phyloP scores from a whole-genome alignment of 2,329 filamentous ascomycete genomes.

The Ascochyta viciae-villosae region DNA sequence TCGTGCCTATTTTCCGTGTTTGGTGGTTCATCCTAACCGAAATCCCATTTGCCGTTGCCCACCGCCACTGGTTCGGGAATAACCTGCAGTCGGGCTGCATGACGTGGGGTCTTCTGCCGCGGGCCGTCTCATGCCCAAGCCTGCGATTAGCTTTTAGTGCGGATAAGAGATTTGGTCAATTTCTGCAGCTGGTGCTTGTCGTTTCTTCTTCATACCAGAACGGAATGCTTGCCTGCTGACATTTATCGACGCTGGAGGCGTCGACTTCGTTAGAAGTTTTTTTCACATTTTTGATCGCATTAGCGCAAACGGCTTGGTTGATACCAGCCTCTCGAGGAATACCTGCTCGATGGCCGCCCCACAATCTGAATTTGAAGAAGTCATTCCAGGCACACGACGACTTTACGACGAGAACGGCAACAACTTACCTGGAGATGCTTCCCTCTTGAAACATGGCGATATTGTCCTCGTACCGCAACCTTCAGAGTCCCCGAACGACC shows the following conservation, averaged over 20 bases:
- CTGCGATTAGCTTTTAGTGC: slow-evolving; percentile 13
- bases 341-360: slow-evolving; percentile 12
- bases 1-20: slow-evolving; percentile 2
- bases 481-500: slow-evolving; percentile 56
- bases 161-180: slow-evolving; percentile 19
- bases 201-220: slow-evolving; percentile 8
- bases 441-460: slow-evolving; percentile 34
- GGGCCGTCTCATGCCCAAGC: slow-evolving; percentile 13
- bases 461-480: slow-evolving; percentile 62
- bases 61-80: slow-evolving; percentile 1
- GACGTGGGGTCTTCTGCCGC: slow-evolving; percentile 10
- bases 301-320: slow-evolving; percentile 12
- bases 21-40: neutral
- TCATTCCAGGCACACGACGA: slow-evolving; percentile 28
- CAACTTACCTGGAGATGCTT: slow-evolving; percentile 40
- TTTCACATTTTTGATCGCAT: slow-evolving; percentile 14
- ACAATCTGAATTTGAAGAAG: slow-evolving; percentile 22
- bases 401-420: slow-evolving; percentile 28
- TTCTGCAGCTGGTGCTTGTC: slow-evolving; percentile 6
- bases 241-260: slow-evolving; percentile 27
- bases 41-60: neutral
- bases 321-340: slow-evolving; percentile 1
- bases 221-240: slow-evolving; percentile 32
- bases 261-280: slow-evolving; percentile 21
- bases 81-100: slow-evolving; percentile 2